Percentiles rank a stretch among this genome's conserved stretches.
phyloP scores from a whole-genome alignment of 768 basidiomycete genomes.

The Suillus decipiens region DNA sequence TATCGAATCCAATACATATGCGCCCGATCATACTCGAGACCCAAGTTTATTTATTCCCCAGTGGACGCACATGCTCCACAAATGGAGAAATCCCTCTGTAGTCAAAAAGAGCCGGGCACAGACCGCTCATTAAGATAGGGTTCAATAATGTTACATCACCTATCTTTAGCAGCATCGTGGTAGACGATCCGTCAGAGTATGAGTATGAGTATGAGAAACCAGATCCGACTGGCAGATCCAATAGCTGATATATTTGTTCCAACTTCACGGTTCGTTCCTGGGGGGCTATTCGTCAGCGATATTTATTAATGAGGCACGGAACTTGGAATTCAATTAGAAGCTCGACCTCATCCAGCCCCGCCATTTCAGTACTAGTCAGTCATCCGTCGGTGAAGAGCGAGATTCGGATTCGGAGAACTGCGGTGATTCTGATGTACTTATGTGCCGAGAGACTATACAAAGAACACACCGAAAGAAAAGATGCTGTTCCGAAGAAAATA shows the following conservation, averaged over 20 bases:
- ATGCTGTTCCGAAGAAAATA: slow-evolving; percentile 61
- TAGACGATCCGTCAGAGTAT: slow-evolving; percentile 36
- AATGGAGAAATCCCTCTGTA: not conserved
- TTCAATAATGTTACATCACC: slow-evolving; percentile 17
- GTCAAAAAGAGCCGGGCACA: not conserved
- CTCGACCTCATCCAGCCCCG: slow-evolving; percentile 36
- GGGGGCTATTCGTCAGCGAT: too few relatives aligned
- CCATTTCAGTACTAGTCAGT: slow-evolving; percentile 27
- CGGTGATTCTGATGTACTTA: not conserved
- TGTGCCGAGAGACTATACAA: not conserved
- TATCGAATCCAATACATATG: not conserved
- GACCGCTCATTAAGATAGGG: not conserved
- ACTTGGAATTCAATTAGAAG: slow-evolving; percentile 25
- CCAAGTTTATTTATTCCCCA: not conserved
- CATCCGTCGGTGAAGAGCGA: slow-evolving; percentile 22
- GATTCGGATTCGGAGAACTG: slow-evolving; percentile 37
- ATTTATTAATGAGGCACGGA: slow-evolving; percentile 31
- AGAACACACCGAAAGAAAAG: slow-evolving; percentile 22
- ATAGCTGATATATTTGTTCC: slow-evolving; percentile 39
- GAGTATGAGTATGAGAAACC: slow-evolving; percentile 51
- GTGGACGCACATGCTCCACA: not conserved
- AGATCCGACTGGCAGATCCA: slow-evolving; percentile 41
- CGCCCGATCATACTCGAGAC: not conserved
- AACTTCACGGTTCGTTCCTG: slow-evolving; percentile 43
- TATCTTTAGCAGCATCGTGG: slow-evolving; percentile 34